Evolutionary conservation across 116 monocot genomes (phyloP), one percentile per base, ranked within the genome.

Genomic region (Trichopus zeylanicus): DNA sequence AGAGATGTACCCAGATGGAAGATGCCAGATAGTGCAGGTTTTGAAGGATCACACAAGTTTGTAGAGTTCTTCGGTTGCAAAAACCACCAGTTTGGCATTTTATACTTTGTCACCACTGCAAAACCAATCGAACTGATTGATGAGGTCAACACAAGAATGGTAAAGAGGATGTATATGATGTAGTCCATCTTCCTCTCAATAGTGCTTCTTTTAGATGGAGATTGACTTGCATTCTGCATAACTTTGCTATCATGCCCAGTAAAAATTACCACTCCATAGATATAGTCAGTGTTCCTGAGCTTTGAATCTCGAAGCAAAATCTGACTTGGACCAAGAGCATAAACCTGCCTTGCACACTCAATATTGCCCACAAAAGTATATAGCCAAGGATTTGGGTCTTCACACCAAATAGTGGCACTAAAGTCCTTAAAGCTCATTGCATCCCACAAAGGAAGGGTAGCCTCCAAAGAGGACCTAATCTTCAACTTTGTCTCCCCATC

Each of bases 401-500:
- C 94, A 29, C 93, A 93, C 1, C 80, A 72, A 31, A 88, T 77
- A 11, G 60, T 66, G 24, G 73, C 81, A 1, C 37, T 66, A 48
- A 94, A 89, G 53, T 89, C 89, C 67, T 69, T 78, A 57, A 94
- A 94, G 12, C 75, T 53, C 24, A 48, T 70, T 33, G 86, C 78
- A 18, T 86, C 89, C 34, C 86, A 89, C 51, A 94, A 67, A 7
- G 86, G 75, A 29, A 86, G 61, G 1, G 89, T 94, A 8, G 81
- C 81, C 76, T 89, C 89, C 53, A 89, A 66, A 29, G 89, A 88
- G 29, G 85, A 67, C 78, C 89, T 93, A n/a, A 93, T 80, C 80
- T 93, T 93, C 35, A 93, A 60, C 51, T 93, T 93, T 10, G 93
- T 93, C 55, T 93, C 93, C 1, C 93, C 93, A 62, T 93, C 93